These are phyloP conservation scores for Sphagnum contortum DNA, from an alignment of 225 moss, liverwort and hornwort species.

Conservation along the genomic window DNA sequence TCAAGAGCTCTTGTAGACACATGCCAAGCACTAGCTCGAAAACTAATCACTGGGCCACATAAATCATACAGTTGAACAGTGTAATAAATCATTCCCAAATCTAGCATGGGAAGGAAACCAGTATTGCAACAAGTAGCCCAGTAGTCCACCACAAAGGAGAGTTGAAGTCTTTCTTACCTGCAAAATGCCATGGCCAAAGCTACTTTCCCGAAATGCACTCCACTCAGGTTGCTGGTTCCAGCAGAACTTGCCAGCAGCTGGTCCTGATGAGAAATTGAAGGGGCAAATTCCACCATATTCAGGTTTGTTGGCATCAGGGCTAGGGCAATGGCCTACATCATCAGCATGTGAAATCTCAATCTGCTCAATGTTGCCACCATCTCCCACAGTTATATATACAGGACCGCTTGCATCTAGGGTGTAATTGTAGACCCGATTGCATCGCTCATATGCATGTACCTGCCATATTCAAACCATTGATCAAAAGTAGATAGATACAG, in stretches of 20 bases:
- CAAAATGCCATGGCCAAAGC: conserved; percentile 72
- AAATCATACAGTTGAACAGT: too few relatives aligned
- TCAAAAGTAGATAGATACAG: too few relatives aligned
- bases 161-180: conserved; percentile 20
- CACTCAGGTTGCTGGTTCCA: conserved; percentile 75
- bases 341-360: conserved; percentile 61
- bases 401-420: conserved; percentile 55
- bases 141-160: too few relatives aligned
- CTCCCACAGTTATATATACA: conserved; percentile 62
- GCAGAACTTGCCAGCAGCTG: conserved; percentile 65
- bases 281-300: conserved; percentile 63
- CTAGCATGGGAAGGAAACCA: too few relatives aligned
- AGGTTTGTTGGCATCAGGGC: conserved; percentile 41
- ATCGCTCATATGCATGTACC: conserved; percentile 84
- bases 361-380: conserved; percentile 71
- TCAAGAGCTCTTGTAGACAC: too few relatives aligned
- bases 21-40: too few relatives aligned
- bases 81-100: too few relatives aligned
- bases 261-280: conserved; percentile 49
- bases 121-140: too few relatives aligned
- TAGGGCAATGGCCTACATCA: conserved; percentile 54
- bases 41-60: too few relatives aligned
- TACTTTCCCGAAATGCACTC: conserved; percentile 84
- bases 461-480: conserved; percentile 11
- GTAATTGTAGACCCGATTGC: conserved; percentile 68